A percentile compares a stretch with the other conserved stretches of the same genome.
Evolutionary conservation across 106 monocot species (phyloP).

Genomic region (Phalaenopsis equestris): DNA sequence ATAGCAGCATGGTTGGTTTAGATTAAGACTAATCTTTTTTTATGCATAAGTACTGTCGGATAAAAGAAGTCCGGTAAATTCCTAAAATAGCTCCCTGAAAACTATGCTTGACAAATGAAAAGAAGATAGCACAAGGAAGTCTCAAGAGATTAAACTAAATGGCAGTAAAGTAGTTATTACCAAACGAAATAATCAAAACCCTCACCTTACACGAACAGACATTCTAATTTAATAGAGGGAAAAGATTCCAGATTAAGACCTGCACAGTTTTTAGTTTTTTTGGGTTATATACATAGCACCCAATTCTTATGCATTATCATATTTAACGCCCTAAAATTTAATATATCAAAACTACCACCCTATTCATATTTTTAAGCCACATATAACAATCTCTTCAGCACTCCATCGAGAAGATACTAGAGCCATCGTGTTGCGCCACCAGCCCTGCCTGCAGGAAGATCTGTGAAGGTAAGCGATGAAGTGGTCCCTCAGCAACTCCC

Average conservation of each 20-base stretch:
- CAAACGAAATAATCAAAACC: neutral
- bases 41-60: neutral
- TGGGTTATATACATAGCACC: neutral
- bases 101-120: neutral
- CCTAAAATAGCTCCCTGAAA: neutral
- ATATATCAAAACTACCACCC: too few species aligned
- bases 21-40: neutral
- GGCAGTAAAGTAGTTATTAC: neutral
- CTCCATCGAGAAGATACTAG: too few species aligned
- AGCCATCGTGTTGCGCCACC: too few species aligned
- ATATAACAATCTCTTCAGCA: too few species aligned
- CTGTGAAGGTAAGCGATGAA: too few species aligned
- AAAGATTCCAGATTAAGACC: neutral
- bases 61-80: neutral
- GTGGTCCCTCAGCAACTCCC: too few species aligned
- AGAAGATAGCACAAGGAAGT: neutral
- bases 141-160: neutral
- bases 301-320: too few species aligned
- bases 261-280: neutral
- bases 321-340: too few species aligned
- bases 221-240: neutral
- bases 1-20: neutral
- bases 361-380: too few species aligned
- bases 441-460: too few species aligned
- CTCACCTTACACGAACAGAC: neutral